These are phyloP conservation scores for Neofusicoccum umdonicola DNA, from an alignment of 2,329 filamentous ascomycete species.

Conservation along the genomic window DNA sequence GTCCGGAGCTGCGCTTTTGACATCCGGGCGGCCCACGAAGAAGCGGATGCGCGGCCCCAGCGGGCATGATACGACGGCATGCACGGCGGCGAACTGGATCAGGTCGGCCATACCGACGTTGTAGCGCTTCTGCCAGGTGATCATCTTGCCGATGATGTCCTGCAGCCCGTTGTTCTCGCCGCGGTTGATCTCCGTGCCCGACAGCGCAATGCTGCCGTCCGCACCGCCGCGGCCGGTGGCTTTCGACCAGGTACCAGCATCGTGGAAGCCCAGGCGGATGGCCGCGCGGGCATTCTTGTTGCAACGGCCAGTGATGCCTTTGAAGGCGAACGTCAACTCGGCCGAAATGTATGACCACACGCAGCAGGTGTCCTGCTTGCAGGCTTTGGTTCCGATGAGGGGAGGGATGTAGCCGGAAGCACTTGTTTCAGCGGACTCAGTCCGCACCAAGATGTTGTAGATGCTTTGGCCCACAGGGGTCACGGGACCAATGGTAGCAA, in stretches of 20 bases:
- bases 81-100: constrained; percentile 48
- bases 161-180: constrained; percentile 47
- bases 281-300: constrained; percentile 29
- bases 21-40: constrained; percentile 52
- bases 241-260: constrained; percentile 34
- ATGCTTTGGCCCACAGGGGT: constrained; percentile 24
- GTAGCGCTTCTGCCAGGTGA: constrained; percentile 41
- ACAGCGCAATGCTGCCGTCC: constrained; percentile 42
- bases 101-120: constrained; percentile 54
- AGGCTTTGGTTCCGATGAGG: constrained; percentile 28
- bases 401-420: constrained; percentile 23
- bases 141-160: constrained; percentile 40
- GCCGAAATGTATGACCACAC: constrained; percentile 34
- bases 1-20: constrained; percentile 38
- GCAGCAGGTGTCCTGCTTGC: constrained; percentile 35
- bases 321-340: constrained; percentile 29
- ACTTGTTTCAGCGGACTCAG: constrained; percentile 27
- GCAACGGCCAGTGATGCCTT: constrained; percentile 26
- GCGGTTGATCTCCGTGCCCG: constrained; percentile 36
- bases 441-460: constrained; percentile 29
- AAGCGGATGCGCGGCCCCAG: constrained; percentile 53
- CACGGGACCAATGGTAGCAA: constrained; percentile 29
- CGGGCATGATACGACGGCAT: constrained; percentile 40
- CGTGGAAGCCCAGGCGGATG: constrained; percentile 35
- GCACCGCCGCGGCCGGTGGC: constrained; percentile 37